Evolutionary conservation across 768 basidiomycete species (phyloP).

Genomic region (Lactarius trivialis): DNA sequence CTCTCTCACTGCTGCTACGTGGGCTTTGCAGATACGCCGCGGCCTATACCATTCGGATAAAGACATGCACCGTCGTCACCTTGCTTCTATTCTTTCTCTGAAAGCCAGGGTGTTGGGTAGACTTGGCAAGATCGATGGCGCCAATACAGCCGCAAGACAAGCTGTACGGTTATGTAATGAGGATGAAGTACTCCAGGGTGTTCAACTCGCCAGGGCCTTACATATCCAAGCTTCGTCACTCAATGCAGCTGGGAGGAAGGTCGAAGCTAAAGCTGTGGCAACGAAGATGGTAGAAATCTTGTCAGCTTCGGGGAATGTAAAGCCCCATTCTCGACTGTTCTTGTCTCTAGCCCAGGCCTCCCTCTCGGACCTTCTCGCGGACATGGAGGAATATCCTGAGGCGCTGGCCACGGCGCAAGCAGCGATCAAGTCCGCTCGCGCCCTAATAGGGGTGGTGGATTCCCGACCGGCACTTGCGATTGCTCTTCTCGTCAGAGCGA

Average conservation of each 20-base stretch:
- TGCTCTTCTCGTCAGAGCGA: constrained; percentile 11
- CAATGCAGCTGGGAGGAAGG: constrained; percentile 1
- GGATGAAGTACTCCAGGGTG: constrained; percentile 12
- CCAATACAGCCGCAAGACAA: background rate
- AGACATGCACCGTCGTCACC: constrained; percentile 16
- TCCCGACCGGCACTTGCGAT: constrained; percentile 9
- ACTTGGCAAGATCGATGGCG: constrained; percentile 6
- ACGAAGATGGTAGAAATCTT: constrained; percentile 6
- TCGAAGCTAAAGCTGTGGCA: constrained; percentile 11
- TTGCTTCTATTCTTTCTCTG: constrained; percentile 6
- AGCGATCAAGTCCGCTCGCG: constrained; percentile 13
- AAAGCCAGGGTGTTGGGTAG: constrained; percentile 6
- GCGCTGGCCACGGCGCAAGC: constrained; percentile 6
- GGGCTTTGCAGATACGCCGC: constrained; percentile 11
- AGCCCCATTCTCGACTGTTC: constrained; percentile 3
- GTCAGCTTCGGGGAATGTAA: constrained; percentile 2
- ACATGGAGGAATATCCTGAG: constrained; percentile 5
- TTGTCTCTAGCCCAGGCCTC: constrained; percentile 12
- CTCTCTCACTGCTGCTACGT: constrained; percentile 7
- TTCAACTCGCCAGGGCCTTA: constrained; percentile 15
- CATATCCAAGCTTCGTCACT: constrained; percentile 4
- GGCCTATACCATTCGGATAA: constrained; percentile 10
- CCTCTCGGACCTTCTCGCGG: constrained; percentile 8
- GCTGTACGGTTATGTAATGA: constrained; percentile 13
- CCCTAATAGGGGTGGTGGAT: constrained; percentile 10